A percentile compares a stretch with the other conserved stretches of the same genome.
Conservation (phyloP, 805 yeast species). For the Starmera pachycereana region DNA sequence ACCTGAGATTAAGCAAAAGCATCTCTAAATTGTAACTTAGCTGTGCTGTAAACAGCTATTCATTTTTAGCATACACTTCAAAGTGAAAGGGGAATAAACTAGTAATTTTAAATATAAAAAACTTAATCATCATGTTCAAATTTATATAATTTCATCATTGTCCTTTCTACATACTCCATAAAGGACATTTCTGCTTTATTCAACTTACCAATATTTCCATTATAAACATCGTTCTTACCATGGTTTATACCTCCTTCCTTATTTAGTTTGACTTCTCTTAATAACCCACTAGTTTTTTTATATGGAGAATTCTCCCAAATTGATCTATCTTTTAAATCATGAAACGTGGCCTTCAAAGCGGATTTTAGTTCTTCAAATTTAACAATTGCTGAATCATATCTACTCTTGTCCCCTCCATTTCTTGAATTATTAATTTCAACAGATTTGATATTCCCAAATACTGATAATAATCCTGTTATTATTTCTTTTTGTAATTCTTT, state of each 20-base stretch:
- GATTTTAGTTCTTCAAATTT: slow-evolving; percentile 2
- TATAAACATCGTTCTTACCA: no score
- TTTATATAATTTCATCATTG: not conserved
- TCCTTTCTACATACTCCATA: not conserved
- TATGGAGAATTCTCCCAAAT: slow-evolving; percentile 14
- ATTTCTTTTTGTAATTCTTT: slow-evolving; percentile 12
- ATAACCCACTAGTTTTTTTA: slow-evolving; percentile 12
- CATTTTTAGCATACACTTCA: no score
- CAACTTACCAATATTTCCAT: not conserved
- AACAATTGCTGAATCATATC: slow-evolving; percentile 10
- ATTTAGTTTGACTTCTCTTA: slow-evolving; percentile 12
- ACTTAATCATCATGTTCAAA: not conserved
- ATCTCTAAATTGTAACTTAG: no score
- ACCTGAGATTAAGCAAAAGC: no score
- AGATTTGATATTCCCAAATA: slow-evolving; percentile 14
- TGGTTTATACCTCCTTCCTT: not conserved
- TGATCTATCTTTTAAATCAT: slow-evolving; percentile 6
- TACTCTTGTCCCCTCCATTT: slow-evolving; percentile 3
- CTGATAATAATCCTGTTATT: slow-evolving; percentile 12
- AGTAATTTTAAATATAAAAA: no score
- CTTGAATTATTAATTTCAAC: slow-evolving; percentile 6
- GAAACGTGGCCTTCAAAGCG: slow-evolving; percentile 8
- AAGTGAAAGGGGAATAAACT: no score
- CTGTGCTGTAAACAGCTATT: no score
- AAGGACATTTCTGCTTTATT: slow-evolving; percentile 7